These are phyloP conservation scores for Coemansia sp. DNA, from an alignment of 192 early-diverging fungal species.

Conservation along the genomic window DNA sequence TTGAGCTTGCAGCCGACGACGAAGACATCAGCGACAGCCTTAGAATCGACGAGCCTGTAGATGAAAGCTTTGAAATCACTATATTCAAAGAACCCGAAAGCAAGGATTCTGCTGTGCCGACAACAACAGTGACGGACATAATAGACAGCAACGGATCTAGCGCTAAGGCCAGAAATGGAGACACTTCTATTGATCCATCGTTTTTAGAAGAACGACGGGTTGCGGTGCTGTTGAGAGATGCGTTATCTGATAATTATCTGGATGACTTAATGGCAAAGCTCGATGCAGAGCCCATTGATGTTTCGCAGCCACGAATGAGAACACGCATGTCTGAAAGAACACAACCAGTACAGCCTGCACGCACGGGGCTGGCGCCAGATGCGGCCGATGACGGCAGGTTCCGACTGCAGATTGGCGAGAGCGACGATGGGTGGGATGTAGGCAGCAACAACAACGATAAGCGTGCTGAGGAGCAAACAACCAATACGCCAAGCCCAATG, in stretches of 20 bases:
- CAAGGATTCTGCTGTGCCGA: not conserved
- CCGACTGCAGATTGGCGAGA: constrained; percentile 12
- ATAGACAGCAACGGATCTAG: not conserved
- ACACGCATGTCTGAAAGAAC: constrained; percentile 10
- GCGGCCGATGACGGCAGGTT: constrained; percentile 9
- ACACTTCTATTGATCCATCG: constrained; percentile 31
- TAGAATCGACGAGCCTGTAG: not conserved
- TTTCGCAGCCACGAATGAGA: constrained; percentile 11
- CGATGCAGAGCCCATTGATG: constrained; percentile 25
- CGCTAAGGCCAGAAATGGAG: not conserved
- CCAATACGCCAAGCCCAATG: not conserved
- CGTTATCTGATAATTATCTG: constrained; percentile 20
- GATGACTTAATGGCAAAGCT: constrained; percentile 28
- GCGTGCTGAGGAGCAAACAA: not conserved
- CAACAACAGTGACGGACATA: not conserved
- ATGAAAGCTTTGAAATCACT: constrained; percentile 34
- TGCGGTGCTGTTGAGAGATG: constrained; percentile 30
- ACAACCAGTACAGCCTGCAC: not conserved
- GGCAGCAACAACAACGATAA: not conserved
- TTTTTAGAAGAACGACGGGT: constrained; percentile 44
- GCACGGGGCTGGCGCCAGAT: not conserved
- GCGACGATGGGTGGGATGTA: not conserved
- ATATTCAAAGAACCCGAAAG: constrained; percentile 11
- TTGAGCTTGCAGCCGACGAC: not conserved
- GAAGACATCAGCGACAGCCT: not conserved